A percentile compares a stretch with the other conserved stretches of the same genome.
phyloP scores from a whole-genome alignment of 2,329 filamentous ascomycete genomes.

The Nemania diffusa region DNA sequence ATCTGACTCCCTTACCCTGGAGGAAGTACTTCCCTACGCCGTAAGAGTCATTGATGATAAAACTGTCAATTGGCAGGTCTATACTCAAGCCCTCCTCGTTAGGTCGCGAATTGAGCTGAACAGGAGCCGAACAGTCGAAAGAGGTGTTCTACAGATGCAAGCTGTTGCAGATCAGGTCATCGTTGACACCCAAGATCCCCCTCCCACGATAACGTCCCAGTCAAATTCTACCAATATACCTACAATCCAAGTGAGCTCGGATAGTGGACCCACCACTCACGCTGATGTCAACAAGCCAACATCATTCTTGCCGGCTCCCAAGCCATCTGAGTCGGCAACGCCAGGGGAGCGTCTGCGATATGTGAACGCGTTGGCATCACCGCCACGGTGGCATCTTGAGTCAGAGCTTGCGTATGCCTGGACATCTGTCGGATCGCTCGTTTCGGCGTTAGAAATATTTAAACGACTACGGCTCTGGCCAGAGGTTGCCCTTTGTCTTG shows the following conservation, averaged over 20 bases:
- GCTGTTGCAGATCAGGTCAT: conserved; percentile 95
- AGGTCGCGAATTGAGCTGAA: conserved; percentile 91
- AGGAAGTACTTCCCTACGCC: conserved; percentile 92
- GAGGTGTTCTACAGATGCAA: conserved; percentile 91
- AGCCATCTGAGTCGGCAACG: conserved; percentile 80
- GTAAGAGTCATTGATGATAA: conserved; percentile 87
- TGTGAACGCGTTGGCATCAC: conserved; percentile 83
- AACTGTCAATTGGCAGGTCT: conserved; percentile 96
- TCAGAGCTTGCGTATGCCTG: conserved; percentile 93
- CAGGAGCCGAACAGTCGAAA: conserved; percentile 85
- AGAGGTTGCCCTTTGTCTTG: conserved; percentile 91
- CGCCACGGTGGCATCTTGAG: conserved; percentile 92
- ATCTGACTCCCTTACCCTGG: conserved; percentile 84
- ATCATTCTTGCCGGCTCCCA: conserved; percentile 83
- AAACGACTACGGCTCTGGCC: conserved; percentile 93
- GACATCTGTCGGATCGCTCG: conserved; percentile 86
- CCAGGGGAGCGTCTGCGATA: conserved; percentile 81
- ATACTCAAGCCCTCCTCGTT: conserved; percentile 91
- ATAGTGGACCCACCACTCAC: conserved; percentile 39
- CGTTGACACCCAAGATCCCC: conserved; percentile 70
- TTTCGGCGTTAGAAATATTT: conserved; percentile 95
- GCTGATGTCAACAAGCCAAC: conserved; percentile 63
- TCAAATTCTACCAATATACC: conserved; percentile 52
- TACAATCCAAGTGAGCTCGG: conserved; percentile 57
- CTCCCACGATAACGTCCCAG: conserved; percentile 40